Conservation (phyloP, 805 yeast species). For the Lipomyces orientalis region DNA sequence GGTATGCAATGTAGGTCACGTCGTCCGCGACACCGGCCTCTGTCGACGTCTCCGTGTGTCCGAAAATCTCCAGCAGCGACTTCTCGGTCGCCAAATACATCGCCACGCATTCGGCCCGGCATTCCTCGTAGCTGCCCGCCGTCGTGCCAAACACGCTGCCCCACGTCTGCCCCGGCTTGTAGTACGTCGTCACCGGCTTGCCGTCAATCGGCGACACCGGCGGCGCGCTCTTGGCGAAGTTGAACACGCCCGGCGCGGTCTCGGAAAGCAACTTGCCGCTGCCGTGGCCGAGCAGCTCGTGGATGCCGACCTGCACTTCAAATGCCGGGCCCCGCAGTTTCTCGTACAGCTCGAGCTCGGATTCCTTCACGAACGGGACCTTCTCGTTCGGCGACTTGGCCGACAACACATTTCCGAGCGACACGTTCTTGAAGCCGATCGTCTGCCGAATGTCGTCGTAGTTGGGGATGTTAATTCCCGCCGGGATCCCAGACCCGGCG, state of each 20-base stretch:
- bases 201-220: slow-evolving; percentile 64
- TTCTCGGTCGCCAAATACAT: slow-evolving; percentile 75
- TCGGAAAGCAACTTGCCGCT: slow-evolving; percentile 78
- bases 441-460: slow-evolving; percentile 87
- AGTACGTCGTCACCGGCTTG: slow-evolving; percentile 68
- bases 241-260: slow-evolving; percentile 65
- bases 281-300: slow-evolving; percentile 90
- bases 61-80: slow-evolving; percentile 73
- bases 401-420: slow-evolving; percentile 81
- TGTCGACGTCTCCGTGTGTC: slow-evolving; percentile 59
- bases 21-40: slow-evolving; percentile 51
- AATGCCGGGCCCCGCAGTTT: slow-evolving; percentile 71
- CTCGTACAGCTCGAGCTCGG: slow-evolving; percentile 62
- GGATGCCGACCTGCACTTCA: slow-evolving; percentile 93
- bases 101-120: slow-evolving; percentile 91
- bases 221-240: slow-evolving; percentile 69
- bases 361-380: slow-evolving; percentile 65
- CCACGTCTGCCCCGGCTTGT: slow-evolving; percentile 87
- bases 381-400: slow-evolving; percentile 73
- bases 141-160: slow-evolving; percentile 80
- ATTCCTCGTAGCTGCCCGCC: slow-evolving; percentile 90
- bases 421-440: slow-evolving; percentile 86
- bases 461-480: slow-evolving; percentile 92
- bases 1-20: slow-evolving; percentile 63
- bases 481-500: slow-evolving; percentile 90